Evolutionary conservation across 495 filamentous ascomycete species (phyloP).

Genomic region (Xylaria longipes): DNA sequence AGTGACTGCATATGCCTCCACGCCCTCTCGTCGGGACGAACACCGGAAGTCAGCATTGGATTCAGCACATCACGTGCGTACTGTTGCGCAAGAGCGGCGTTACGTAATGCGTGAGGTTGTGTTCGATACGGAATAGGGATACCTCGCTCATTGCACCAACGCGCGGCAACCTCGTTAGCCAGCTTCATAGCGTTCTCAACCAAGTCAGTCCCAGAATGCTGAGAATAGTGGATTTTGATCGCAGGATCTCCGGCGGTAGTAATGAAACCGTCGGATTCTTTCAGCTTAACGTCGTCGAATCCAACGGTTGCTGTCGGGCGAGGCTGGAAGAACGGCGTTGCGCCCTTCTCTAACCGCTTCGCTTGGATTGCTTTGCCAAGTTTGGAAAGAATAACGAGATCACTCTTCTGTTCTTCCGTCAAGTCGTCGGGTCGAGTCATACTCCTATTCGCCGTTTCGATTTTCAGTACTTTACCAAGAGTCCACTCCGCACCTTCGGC

Average conservation of each 20-base stretch:
- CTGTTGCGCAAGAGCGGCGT: slow-evolving; percentile 45
- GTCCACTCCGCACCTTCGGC: slow-evolving; percentile 18
- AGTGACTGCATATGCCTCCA: slow-evolving; percentile 67
- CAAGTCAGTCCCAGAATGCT: slow-evolving; percentile 33
- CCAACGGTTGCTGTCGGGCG: slow-evolving; percentile 42
- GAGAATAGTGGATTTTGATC: slow-evolving; percentile 45
- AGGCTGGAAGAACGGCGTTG: slow-evolving; percentile 45
- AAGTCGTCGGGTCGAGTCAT: slow-evolving; percentile 47
- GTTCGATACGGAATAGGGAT: slow-evolving; percentile 83
- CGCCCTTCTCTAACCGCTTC: slow-evolving; percentile 45
- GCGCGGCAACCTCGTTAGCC: slow-evolving; percentile 72
- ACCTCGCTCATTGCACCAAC: slow-evolving; percentile 74
- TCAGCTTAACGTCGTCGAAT: slow-evolving; percentile 35
- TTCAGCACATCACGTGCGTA: slow-evolving; percentile 58
- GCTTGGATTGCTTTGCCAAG: slow-evolving; percentile 46
- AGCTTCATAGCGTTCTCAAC: slow-evolving; percentile 73
- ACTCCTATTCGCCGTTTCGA: slow-evolving; percentile 32
- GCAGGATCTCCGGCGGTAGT: slow-evolving; percentile 46
- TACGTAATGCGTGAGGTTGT: slow-evolving; percentile 63
- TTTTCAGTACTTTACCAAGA: slow-evolving; percentile 43
- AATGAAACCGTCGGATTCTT: slow-evolving; percentile 29
- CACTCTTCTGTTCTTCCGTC: slow-evolving; percentile 36
- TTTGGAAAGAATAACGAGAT: slow-evolving; percentile 43
- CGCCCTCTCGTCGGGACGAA: slow-evolving; percentile 60
- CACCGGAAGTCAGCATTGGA: slow-evolving; percentile 59